These are phyloP conservation scores for Diplogelasinospora grovesii DNA, from an alignment of 495 filamentous ascomycete species.

Conservation along the genomic window DNA sequence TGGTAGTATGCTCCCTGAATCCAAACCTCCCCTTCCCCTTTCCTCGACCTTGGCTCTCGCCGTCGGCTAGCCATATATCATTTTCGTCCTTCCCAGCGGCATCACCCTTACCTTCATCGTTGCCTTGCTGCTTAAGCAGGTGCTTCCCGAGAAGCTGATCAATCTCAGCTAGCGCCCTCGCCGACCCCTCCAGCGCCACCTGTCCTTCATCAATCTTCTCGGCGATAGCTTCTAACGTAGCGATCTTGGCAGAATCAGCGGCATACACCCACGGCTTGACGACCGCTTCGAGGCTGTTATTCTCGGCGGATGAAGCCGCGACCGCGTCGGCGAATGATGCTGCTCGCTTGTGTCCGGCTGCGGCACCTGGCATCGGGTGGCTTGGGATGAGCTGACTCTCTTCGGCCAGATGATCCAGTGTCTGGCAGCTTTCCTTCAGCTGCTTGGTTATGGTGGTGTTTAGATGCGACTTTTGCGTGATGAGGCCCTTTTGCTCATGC, in stretches of 20 bases:
- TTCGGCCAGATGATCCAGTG: slow-evolving; percentile 54
- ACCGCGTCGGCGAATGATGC: slow-evolving; percentile 14
- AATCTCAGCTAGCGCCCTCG: slow-evolving; percentile 32
- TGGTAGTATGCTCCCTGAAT: slow-evolving; percentile 24
- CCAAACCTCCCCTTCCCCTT: slow-evolving; percentile 4
- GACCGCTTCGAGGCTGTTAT: slow-evolving; percentile 28
- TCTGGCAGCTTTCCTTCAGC: slow-evolving; percentile 49
- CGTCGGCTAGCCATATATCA: slow-evolving; percentile 29
- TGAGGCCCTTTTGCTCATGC: slow-evolving; percentile 54
- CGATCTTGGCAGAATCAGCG: slow-evolving; percentile 42
- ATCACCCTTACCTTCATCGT: slow-evolving; percentile 8
- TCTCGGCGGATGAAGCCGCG: slow-evolving; percentile 15
- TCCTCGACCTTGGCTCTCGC: slow-evolving; percentile 19
- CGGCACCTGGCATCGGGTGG: slow-evolving; percentile 44
- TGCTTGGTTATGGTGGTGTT: slow-evolving; percentile 52
- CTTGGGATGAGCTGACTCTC: slow-evolving; percentile 64
- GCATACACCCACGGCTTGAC: slow-evolving; percentile 46
- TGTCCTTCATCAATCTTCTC: slow-evolving; percentile 44
- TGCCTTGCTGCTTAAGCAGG: slow-evolving; percentile 4
- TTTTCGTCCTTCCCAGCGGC: slow-evolving; percentile 19
- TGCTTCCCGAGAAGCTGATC: slow-evolving; percentile 29
- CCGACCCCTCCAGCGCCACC: slow-evolving; percentile 35
- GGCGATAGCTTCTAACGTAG: slow-evolving; percentile 39
- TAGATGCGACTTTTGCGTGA: slow-evolving; percentile 59
- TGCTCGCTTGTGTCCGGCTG: slow-evolving; percentile 12